phyloP scores from a whole-genome alignment of 164 flowering plant genomes.

The Aristolochia californica region DNA sequence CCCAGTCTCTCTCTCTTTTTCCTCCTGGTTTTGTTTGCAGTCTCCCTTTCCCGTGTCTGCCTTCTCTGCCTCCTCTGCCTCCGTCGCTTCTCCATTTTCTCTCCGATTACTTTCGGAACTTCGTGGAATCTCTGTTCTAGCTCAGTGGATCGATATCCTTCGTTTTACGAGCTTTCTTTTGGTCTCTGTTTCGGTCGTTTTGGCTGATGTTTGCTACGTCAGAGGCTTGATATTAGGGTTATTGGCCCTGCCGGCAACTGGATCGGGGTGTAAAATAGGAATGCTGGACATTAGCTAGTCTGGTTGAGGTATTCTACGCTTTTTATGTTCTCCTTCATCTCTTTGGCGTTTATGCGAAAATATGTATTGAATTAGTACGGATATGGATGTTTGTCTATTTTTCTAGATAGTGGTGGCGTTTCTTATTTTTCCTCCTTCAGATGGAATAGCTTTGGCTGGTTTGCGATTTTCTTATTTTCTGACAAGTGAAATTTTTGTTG shows the following conservation, averaged over 20 bases:
- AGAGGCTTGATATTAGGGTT: conserved; percentile 9
- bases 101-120: conserved; percentile 2
- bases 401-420: too few relatives aligned
- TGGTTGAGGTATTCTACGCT: conserved; percentile 4
- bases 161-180: conserved; percentile 3
- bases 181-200: conserved; percentile 2
- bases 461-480: too few relatives aligned
- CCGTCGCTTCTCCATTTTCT: conserved; percentile 9
- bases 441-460: too few relatives aligned
- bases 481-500: too few relatives aligned
- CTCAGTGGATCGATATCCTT: conserved; percentile 15
- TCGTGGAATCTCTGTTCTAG: conserved; percentile 1
- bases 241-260: not conserved
- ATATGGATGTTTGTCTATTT: too few relatives aligned
- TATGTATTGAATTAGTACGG: not conserved
- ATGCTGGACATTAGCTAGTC: conserved; percentile 5
- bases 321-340: not conserved
- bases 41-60: conserved; percentile 15
- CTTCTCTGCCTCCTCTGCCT: not conserved
- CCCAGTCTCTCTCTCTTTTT: conserved; percentile 23
- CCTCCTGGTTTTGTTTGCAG: conserved; percentile 7
- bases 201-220: conserved; percentile 1
- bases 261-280: conserved; percentile 3
- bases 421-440: too few relatives aligned
- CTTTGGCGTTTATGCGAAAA: not conserved